Conservation (phyloP, 371 early-diverging fungal species). For the Entomophthora muscae region DNA sequence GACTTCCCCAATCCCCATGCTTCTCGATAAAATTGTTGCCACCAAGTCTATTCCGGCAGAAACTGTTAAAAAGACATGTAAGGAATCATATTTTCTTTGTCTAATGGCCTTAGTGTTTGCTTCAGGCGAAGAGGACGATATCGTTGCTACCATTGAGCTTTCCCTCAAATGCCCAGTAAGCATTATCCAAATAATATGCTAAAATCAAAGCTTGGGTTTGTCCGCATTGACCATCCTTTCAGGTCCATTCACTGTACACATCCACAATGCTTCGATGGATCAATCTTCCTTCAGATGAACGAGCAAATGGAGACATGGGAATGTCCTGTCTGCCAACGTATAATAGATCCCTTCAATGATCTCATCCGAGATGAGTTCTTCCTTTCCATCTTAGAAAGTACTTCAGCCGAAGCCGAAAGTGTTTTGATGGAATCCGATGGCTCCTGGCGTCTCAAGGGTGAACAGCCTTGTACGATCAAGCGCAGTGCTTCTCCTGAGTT, state of each 20-base stretch:
- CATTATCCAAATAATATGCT: not conserved
- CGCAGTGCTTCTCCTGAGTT: not conserved
- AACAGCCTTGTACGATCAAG: not conserved
- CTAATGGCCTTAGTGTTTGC: not conserved
- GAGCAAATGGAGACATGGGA: slow-evolving; percentile 2
- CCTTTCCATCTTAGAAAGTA: not conserved
- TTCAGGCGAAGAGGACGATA: not conserved
- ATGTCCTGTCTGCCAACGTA: slow-evolving; percentile 5
- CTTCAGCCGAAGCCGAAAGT: not conserved
- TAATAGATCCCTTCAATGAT: not conserved
- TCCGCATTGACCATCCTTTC: not conserved
- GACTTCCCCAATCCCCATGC: not conserved
- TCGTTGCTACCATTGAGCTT: not conserved
- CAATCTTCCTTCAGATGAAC: not conserved
- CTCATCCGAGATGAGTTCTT: not conserved
- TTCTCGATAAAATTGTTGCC: not conserved
- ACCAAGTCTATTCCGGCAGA: not conserved
- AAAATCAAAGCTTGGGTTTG: not conserved
- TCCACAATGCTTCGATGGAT: slow-evolving; percentile 7
- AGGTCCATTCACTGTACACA: slow-evolving; percentile 1
- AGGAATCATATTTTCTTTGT: not conserved
- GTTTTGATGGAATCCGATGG: not conserved
- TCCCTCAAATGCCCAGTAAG: slow-evolving; percentile 3
- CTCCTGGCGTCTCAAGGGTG: not conserved
- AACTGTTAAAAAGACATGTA: not conserved